phyloP scores from a whole-genome alignment of 129 eudicot species.

The Helichrysum umbraculigerum region DNA sequence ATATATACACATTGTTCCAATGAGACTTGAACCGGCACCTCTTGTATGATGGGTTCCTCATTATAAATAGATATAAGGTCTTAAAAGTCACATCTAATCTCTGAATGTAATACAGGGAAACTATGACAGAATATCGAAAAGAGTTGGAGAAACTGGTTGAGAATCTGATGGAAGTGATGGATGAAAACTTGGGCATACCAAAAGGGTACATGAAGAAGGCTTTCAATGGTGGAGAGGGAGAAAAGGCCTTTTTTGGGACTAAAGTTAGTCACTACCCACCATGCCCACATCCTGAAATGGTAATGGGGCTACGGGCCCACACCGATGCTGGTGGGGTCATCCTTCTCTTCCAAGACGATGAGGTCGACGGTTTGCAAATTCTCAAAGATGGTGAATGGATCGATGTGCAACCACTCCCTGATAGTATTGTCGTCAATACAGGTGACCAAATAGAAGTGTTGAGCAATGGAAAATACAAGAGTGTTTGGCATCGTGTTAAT shows the following conservation, averaged over 20 bases:
- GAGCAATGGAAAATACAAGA: constrained; percentile 70
- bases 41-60: no score
- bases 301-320: constrained; percentile 69
- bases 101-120: constrained; percentile 45
- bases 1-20: no score
- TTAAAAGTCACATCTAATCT: not conserved
- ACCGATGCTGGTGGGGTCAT: constrained; percentile 74
- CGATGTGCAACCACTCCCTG: constrained; percentile 61
- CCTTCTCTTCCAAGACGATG: constrained; percentile 68
- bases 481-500: constrained; percentile 68
- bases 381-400: constrained; percentile 62
- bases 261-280: constrained; percentile 83
- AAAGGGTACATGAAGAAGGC: constrained; percentile 70
- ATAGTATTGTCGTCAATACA: constrained; percentile 58
- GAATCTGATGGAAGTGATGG: constrained; percentile 72
- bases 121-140: constrained; percentile 59
- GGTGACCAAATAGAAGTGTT: constrained; percentile 76
- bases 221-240: constrained; percentile 47
- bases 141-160: constrained; percentile 65
- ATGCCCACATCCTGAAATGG: constrained; percentile 56
- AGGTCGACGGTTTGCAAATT: constrained; percentile 56
- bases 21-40: no score
- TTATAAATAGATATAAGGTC: no score
- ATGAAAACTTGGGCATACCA: constrained; percentile 74
- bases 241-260: constrained; percentile 60